Evolutionary conservation across 306 rosid genomes (phyloP).

Genomic region (Trifolium fragiferum): DNA sequence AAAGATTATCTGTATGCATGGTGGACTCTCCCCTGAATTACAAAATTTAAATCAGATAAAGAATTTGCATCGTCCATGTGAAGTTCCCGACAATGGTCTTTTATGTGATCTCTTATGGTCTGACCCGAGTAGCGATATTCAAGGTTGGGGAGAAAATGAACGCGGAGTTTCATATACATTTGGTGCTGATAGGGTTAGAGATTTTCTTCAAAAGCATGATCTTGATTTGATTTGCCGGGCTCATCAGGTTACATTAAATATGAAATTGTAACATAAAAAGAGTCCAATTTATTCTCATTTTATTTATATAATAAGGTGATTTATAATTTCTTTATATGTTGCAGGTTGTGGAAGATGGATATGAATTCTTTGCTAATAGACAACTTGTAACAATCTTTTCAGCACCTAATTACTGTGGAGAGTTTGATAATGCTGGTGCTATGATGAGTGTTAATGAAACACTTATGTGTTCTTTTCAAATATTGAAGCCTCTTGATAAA

Average conservation of each 20-base stretch:
- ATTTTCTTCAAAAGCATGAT: constrained; percentile 66
- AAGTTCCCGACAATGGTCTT: constrained; percentile 77
- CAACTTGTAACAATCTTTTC: constrained; percentile 85
- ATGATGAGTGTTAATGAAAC: constrained; percentile 84
- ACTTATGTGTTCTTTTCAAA: constrained; percentile 82
- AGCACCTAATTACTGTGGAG: constrained; percentile 95
- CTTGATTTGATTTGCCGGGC: constrained; percentile 90
- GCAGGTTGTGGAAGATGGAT: constrained; percentile 94
- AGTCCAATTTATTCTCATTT: background rate
- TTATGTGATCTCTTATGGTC: constrained; percentile 93
- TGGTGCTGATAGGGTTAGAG: constrained; percentile 67
- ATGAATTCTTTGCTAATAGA: constrained; percentile 83
- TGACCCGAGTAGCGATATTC: constrained; percentile 66
- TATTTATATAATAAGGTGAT: background rate
- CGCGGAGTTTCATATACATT: constrained; percentile 90
- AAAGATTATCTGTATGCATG: constrained; percentile 89
- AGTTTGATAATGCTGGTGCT: constrained; percentile 90
- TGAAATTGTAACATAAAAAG: background rate
- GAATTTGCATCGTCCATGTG: constrained; percentile 60
- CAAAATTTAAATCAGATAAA: constrained; percentile 65
- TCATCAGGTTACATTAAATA: constrained; percentile 67
- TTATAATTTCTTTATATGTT: constrained; percentile 18
- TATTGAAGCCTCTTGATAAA: constrained; percentile 71
- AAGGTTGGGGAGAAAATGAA: constrained; percentile 81
- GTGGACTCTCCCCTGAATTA: constrained; percentile 85